Conservation (phyloP, 108 stramenopile species). For the Cyclotella atomus region DNA sequence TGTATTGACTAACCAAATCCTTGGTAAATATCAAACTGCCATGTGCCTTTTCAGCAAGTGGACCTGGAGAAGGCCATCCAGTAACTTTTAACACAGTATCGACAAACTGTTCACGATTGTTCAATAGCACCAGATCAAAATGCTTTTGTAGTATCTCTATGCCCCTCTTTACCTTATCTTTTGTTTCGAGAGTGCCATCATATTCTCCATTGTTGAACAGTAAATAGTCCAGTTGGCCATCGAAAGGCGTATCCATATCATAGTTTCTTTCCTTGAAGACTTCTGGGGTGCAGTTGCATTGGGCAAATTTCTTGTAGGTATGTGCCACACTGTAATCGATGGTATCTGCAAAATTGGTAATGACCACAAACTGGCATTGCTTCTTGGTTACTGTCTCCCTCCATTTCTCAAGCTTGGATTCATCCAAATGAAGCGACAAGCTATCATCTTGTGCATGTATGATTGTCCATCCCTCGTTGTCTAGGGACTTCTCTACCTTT, state of each 20-base stretch:
- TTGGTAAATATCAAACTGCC: slow-evolving; percentile 29
- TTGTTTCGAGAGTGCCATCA: slow-evolving; percentile 18
- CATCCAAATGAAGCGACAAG: slow-evolving; percentile 14
- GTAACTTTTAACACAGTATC: slow-evolving; percentile 31
- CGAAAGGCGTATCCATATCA: slow-evolving; percentile 18
- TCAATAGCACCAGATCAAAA: slow-evolving; percentile 42
- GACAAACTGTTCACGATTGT: slow-evolving; percentile 23
- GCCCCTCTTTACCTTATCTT: slow-evolving; percentile 33
- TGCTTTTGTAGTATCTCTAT: slow-evolving; percentile 26
- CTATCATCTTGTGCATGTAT: slow-evolving; percentile 31
- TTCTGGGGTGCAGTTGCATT: slow-evolving; percentile 22
- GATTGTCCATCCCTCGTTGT: slow-evolving; percentile 31
- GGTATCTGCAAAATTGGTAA: slow-evolving; percentile 31
- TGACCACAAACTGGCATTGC: slow-evolving; percentile 30
- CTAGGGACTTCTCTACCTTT: slow-evolving; percentile 16
- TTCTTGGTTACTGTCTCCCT: slow-evolving; percentile 21
- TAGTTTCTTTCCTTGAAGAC: slow-evolving; percentile 27
- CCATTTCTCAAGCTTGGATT: slow-evolving; percentile 12
- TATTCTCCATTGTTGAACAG: slow-evolving; percentile 28
- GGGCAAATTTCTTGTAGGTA: slow-evolving; percentile 26
- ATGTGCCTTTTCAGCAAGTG: slow-evolving; percentile 1
- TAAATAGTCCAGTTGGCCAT: slow-evolving; percentile 49
- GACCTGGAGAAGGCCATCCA: slow-evolving; percentile 27
- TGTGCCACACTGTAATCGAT: slow-evolving; percentile 41
- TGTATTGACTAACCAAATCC: slow-evolving; percentile 32